Percentiles rank a stretch among this genome's conserved stretches.
phyloP scores from a whole-genome alignment of 2,329 filamentous ascomycete species.

The Sporothrix mexicana region DNA sequence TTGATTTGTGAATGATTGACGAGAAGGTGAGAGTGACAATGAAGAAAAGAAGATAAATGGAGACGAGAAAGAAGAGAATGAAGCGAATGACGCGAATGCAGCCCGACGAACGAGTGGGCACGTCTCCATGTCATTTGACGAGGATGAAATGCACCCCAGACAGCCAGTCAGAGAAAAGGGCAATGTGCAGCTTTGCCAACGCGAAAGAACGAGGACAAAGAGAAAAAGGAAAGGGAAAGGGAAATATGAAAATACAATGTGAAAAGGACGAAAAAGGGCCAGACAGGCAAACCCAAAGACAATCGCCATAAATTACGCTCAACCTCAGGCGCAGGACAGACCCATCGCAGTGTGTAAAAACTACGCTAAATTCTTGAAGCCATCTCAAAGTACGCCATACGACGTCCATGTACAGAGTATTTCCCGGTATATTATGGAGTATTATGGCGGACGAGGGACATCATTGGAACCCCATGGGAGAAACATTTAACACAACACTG shows the following conservation, averaged over 20 bases:
- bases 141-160: constrained; percentile 1
- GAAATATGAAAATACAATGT: no score
- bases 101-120: not conserved
- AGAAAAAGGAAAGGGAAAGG: no score
- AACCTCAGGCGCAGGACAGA: not conserved
- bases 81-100: no score
- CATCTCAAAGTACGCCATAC: no score
- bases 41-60: not conserved
- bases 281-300: not conserved
- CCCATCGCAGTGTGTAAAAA: not conserved
- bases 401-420: no score
- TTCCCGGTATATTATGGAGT: no score
- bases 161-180: not conserved
- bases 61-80: not conserved
- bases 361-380: not conserved
- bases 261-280: not conserved
- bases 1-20: no score
- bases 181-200: no score
- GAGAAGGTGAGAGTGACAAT: no score
- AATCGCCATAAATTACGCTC: not conserved
- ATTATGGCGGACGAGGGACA: no score
- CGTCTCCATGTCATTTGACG: not conserved
- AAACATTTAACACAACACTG: no score
- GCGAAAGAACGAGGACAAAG: not conserved
- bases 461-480: no score